Base-by-base conservation (phyloP, 352 stramenopile species). In the Phytophthora sp. region DNA sequence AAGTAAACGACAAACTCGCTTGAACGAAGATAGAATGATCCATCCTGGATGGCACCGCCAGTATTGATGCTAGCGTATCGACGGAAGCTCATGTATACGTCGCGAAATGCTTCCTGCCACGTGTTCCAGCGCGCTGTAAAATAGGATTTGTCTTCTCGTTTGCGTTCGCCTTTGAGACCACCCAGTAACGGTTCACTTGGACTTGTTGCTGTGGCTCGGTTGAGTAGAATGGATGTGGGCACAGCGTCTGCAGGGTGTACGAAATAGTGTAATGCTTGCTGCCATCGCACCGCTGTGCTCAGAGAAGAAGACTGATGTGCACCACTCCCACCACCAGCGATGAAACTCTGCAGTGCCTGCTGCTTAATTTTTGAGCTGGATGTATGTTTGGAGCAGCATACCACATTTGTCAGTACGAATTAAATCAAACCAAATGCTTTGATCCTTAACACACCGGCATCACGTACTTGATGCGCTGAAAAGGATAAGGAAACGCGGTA, bases 71-170 rank as follows among this genome's bases (percentile, higher is more conserved):
- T 39, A 33, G 21, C n/a, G 12, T 68, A 54, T 6, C 49, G 67
- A 6, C 81, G 85, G 27, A 91, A 89, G 9, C 66, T 73, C 63
- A 91, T 79, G 58, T 94, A 94, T 20, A 82, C 69, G 33, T 90
- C 71, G 21, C 77, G 83, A 57, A 94, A 90, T 18, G 83, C 69
- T 23, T 86, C 73, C 51, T 92, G 83, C 85, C 85, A 94, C 4
- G 75, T 74, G 13, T 77, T 67, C 56, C 88, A 80, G 1, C 85
- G 73, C 7, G 79, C 55, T 12, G 71, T 67, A n/a, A 89, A 88
- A 52, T 90, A 93, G 15, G 71, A 67, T 24, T 88, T 78, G 36
- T 88, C 80, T 41, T 88, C 78, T 13, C 76, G 82, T 31, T 76
- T 76, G 4, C 76, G 66, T 3, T 80, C 57, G 6, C 59, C 60